phyloP scores from a whole-genome alignment of 2,329 filamentous ascomycete species.

The Sarocladium strictum region DNA sequence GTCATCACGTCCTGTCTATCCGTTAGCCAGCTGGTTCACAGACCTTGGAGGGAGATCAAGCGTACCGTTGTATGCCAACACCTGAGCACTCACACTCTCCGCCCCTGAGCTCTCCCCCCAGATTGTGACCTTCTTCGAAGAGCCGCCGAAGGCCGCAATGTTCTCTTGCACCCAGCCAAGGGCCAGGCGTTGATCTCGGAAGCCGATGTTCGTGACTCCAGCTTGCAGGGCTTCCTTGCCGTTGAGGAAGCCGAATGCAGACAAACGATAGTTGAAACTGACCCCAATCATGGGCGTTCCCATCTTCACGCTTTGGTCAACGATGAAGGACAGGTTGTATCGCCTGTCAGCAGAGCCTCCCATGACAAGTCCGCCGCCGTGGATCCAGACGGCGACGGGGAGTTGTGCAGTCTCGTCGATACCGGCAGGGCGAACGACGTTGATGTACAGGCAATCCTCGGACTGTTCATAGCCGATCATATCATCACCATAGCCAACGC shows the following conservation, averaged over 20 bases:
- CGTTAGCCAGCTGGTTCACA: background rate
- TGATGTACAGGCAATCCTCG: constrained; percentile 41
- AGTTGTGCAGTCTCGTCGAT: constrained; percentile 19
- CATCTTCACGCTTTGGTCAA: constrained; percentile 45
- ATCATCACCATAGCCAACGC: constrained; percentile 37
- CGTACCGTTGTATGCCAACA: constrained; percentile 44
- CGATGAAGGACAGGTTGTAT: constrained; percentile 17
- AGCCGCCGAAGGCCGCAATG: constrained; percentile 44
- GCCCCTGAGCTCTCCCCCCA: constrained; percentile 42
- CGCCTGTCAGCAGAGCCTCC: constrained; percentile 47
- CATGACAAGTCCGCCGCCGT: constrained; percentile 47
- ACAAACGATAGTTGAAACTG: constrained; percentile 47
- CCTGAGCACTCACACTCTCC: constrained; percentile 37
- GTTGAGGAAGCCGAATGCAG: constrained; percentile 48
- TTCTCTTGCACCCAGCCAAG: constrained; percentile 48
- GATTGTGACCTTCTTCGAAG: constrained; percentile 38
- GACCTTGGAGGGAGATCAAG: background rate
- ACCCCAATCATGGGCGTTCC: constrained; percentile 48
- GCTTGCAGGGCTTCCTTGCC: constrained; percentile 35
- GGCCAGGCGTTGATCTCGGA: constrained; percentile 43
- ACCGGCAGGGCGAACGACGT: constrained; percentile 34
- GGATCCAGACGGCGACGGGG: constrained; percentile 48
- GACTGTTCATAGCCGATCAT: constrained; percentile 29
- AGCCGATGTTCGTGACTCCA: constrained; percentile 41
- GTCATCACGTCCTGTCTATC: constrained; percentile 38